These are phyloP conservation scores for Scheffersomyces stipitis DNA, from an alignment of 805 yeast species.

Conservation along the genomic window DNA sequence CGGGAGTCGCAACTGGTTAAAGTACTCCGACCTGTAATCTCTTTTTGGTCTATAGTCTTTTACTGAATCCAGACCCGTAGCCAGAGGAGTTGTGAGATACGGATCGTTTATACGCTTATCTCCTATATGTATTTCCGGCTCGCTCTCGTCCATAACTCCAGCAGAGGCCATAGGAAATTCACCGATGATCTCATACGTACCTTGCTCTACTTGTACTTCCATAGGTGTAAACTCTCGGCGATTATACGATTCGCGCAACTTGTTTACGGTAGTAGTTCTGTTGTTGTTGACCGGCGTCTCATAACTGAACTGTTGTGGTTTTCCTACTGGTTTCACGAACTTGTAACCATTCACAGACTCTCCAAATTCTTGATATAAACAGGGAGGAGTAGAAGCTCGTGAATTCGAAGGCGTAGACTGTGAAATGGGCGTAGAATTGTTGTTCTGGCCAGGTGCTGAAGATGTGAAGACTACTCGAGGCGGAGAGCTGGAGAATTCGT, in stretches of 20 bases:
- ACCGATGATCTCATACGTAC: constrained; percentile 27
- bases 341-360: constrained; percentile 41
- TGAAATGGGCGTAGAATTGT: constrained; percentile 36
- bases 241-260: constrained; percentile 26
- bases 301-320: constrained; percentile 14
- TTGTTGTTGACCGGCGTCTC: constrained; percentile 10
- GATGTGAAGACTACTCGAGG: constrained; percentile 81
- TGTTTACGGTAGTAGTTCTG: background rate
- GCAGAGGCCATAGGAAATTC: constrained; percentile 31
- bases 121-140: constrained; percentile 31
- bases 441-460: constrained; percentile 19
- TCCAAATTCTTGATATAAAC: constrained; percentile 29
- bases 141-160: constrained; percentile 35
- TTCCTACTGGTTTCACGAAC: constrained; percentile 33
- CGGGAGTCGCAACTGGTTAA: constrained; percentile 6
- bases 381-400: constrained; percentile 32
- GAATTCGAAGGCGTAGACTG: constrained; percentile 46
- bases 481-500: constrained; percentile 92
- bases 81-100: constrained; percentile 12
- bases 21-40: constrained; percentile 5
- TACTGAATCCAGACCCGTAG: constrained; percentile 3
- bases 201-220: constrained; percentile 1
- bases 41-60: background rate
- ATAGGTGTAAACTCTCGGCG: constrained; percentile 7
- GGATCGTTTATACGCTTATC: constrained; percentile 40